Conservation (phyloP, 2,329 filamentous ascomycete genomes). For the Diaporthe velutina region DNA sequence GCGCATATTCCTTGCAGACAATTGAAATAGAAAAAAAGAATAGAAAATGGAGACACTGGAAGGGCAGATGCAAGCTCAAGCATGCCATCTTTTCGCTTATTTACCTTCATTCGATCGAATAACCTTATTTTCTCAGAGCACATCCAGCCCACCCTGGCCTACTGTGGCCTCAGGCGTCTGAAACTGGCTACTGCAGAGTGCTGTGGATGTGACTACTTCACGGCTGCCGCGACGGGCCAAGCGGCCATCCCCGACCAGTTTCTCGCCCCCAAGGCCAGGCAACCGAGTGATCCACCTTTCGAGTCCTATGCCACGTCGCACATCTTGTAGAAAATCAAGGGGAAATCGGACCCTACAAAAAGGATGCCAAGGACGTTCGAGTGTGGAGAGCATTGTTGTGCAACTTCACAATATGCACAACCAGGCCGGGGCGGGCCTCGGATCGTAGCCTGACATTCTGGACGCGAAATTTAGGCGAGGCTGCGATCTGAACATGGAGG, state of each 20-base stretch:
- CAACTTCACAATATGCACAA: neutral
- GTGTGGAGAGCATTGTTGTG: neutral
- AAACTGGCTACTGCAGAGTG: neutral
- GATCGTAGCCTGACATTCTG: neutral
- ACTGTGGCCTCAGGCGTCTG: neutral
- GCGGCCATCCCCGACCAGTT: neutral
- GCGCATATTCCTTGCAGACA: neutral
- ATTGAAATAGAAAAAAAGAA: neutral
- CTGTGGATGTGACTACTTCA: neutral
- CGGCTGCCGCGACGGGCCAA: neutral
- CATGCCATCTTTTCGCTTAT: neutral
- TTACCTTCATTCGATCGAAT: neutral
- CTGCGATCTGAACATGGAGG: neutral
- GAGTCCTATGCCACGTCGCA: neutral
- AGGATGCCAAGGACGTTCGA: neutral
- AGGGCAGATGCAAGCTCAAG: neutral
- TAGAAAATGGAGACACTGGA: neutral
- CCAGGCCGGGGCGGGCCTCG: neutral
- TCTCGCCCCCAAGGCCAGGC: slow-evolving; percentile 13
- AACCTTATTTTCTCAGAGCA: neutral
- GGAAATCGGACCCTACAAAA: neutral
- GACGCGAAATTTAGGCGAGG: neutral
- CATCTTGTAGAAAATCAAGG: neutral
- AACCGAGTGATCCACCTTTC: neutral
- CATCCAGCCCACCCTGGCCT: neutral